Percentiles rank a stretch among this genome's conserved stretches.
phyloP scores from a whole-genome alignment of 192 early-diverging fungal species.

The Coemansia reversa region DNA sequence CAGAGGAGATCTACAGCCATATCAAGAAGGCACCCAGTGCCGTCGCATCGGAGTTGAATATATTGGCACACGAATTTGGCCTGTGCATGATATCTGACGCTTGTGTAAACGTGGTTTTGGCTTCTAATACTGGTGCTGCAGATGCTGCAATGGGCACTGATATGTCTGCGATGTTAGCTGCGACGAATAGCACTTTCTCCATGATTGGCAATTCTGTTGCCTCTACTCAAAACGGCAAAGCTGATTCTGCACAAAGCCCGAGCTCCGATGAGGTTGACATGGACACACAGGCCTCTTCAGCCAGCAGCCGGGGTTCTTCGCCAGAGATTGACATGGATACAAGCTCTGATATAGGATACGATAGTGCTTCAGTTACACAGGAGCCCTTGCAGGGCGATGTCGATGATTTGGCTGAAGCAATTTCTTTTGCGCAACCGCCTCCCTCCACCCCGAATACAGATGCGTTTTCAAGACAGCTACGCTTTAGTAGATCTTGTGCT shows the following conservation, averaged over 20 bases:
- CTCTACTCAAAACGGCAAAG: background rate
- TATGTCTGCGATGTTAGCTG: too few relatives aligned
- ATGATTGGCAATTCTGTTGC: too few relatives aligned
- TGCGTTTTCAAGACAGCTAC: background rate
- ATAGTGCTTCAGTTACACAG: background rate
- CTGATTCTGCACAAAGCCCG: background rate
- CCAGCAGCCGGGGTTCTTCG: conserved; percentile 6
- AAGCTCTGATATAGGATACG: conserved; percentile 33
- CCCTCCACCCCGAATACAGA: background rate
- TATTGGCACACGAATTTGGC: conserved; percentile 36
- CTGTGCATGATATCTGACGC: conserved; percentile 28
- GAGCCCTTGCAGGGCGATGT: background rate
- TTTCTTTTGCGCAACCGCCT: background rate
- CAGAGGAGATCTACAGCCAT: conserved; percentile 12
- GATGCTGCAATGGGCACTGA: background rate
- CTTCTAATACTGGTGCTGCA: background rate
- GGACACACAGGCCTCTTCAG: conserved; percentile 6
- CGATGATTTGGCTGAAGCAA: background rate
- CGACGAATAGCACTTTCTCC: too few relatives aligned
- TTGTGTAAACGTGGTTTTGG: conserved; percentile 22
- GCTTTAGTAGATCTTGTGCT: conserved; percentile 35
- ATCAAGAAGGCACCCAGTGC: conserved; percentile 10
- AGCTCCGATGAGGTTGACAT: conserved; percentile 14
- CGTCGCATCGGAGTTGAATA: conserved; percentile 31
- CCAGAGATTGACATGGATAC: conserved; percentile 41